Percentiles rank a stretch among this genome's conserved stretches.
These are phyloP conservation scores for Saccharomycopsis sp. DNA, from an alignment of 805 yeast genomes.

Conservation along the genomic window DNA sequence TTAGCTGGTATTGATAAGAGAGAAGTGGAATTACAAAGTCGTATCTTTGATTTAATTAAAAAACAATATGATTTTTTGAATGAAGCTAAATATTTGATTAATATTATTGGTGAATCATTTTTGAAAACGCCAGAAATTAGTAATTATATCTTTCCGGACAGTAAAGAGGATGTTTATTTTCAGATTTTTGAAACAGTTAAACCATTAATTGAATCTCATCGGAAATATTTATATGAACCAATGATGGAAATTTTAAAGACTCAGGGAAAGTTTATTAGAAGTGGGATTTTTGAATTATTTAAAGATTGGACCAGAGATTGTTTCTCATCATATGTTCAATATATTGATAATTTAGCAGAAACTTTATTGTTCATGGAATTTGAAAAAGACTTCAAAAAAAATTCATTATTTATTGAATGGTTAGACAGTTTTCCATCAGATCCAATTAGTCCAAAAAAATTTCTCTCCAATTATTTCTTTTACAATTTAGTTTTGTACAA, in stretches of 20 bases:
- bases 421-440: slow-evolving; percentile 5
- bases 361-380: slow-evolving; percentile 12
- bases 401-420: slow-evolving; percentile 13
- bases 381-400: slow-evolving; percentile 12
- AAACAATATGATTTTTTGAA: slow-evolving; percentile 13
- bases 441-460: slow-evolving; percentile 6
- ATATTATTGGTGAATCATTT: slow-evolving; percentile 11
- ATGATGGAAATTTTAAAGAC: slow-evolving; percentile 11
- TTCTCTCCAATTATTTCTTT: slow-evolving; percentile 14
- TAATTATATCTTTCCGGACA: slow-evolving; percentile 8
- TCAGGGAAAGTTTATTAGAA: slow-evolving; percentile 13
- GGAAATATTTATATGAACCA: slow-evolving; percentile 13
- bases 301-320: slow-evolving; percentile 12
- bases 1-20: background rate
- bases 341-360: slow-evolving; percentile 15
- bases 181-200: slow-evolving; percentile 11
- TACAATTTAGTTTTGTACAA: slow-evolving; percentile 15
- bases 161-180: slow-evolving; percentile 3
- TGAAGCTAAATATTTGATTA: slow-evolving; percentile 10
- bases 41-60: slow-evolving; percentile 15
- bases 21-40: slow-evolving; percentile 12
- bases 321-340: slow-evolving; percentile 10
- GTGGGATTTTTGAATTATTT: slow-evolving; percentile 13
- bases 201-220: slow-evolving; percentile 13
- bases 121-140: slow-evolving; percentile 2